These are phyloP conservation scores for Rhodocollybia butyracea DNA, from an alignment of 768 basidiomycete genomes.

Conservation along the genomic window DNA sequence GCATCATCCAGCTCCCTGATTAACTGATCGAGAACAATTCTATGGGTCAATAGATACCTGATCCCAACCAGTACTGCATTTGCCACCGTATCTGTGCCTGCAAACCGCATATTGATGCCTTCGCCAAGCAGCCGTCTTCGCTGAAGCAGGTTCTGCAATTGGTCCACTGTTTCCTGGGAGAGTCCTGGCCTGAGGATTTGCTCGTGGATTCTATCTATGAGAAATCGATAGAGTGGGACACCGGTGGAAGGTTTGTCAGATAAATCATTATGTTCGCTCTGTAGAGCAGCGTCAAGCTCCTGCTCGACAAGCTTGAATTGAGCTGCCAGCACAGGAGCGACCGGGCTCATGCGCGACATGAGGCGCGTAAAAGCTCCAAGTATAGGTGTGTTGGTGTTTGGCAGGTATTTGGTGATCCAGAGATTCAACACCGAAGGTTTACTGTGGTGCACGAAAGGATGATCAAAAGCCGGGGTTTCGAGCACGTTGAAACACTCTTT, in stretches of 20 bases:
- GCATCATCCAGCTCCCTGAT: slow-evolving; percentile 17
- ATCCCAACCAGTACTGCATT: slow-evolving; percentile 12
- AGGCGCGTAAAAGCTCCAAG: neutral
- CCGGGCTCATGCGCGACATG: neutral
- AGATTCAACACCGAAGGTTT: slow-evolving; percentile 5
- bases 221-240: neutral
- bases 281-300: neutral
- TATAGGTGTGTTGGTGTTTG: neutral
- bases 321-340: neutral
- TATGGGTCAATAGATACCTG: slow-evolving; percentile 10
- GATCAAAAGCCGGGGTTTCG: slow-evolving; percentile 8
- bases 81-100: slow-evolving; percentile 21
- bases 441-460: slow-evolving; percentile 6
- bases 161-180: neutral
- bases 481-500: slow-evolving; percentile 10
- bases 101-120: slow-evolving; percentile 14
- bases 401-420: slow-evolving; percentile 5
- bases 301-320: neutral
- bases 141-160: neutral
- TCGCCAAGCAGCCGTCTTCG: slow-evolving; percentile 2
- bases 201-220: neutral
- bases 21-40: slow-evolving; percentile 9
- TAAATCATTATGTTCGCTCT: neutral
- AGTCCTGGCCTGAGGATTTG: neutral
- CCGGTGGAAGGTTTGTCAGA: neutral